Evolutionary conservation across 2,329 filamentous ascomycete genomes (phyloP).

Genomic region (Aspergillus novoparasiticus): DNA sequence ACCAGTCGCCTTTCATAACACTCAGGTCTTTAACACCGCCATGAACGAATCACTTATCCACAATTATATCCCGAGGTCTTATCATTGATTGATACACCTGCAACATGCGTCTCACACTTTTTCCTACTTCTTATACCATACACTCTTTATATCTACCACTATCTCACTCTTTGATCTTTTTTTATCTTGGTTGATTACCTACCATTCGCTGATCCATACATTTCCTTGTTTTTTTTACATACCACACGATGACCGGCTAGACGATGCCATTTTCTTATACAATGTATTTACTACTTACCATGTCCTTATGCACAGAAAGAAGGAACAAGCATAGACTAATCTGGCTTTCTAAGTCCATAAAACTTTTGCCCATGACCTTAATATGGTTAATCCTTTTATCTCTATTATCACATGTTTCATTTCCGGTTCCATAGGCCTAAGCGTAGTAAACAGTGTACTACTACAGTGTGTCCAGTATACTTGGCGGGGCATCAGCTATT

Average conservation of each 20-base stretch:
- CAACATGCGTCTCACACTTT: constrained; percentile 5
- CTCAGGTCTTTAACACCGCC: background rate
- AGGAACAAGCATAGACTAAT: background rate
- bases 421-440: background rate
- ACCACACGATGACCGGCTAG: background rate
- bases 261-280: background rate
- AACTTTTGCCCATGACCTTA: background rate
- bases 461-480: background rate
- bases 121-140: background rate
- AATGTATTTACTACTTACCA: background rate
- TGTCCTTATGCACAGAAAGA: background rate
- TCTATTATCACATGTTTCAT: background rate
- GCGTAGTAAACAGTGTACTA: background rate
- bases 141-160: background rate
- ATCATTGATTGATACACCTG: too few species aligned
- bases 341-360: background rate
- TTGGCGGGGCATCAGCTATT: background rate
- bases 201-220: background rate
- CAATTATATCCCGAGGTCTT: background rate
- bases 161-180: background rate
- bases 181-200: background rate
- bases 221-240: background rate
- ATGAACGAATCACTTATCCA: constrained; percentile 1
- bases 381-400: background rate
- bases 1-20: background rate